Percentiles rank a stretch among this genome's conserved stretches.
These are phyloP conservation scores for Tetrapisispora taiwanensis DNA, from an alignment of 805 yeast species.

Conservation along the genomic window DNA sequence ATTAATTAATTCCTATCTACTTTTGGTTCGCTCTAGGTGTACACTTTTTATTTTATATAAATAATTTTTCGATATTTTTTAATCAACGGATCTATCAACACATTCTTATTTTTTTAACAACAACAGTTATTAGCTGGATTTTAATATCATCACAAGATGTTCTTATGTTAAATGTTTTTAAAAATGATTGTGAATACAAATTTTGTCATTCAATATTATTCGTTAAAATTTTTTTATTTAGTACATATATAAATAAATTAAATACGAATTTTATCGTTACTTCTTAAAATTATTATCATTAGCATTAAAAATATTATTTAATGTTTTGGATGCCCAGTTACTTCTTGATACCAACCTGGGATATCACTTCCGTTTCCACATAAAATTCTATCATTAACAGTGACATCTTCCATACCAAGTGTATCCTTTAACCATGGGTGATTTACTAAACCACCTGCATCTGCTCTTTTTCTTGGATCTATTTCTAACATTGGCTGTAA, in stretches of 20 bases:
- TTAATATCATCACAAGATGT: too few relatives aligned
- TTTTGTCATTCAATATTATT: too few relatives aligned
- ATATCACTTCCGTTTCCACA: conserved; percentile 82
- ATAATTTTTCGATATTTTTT: too few relatives aligned
- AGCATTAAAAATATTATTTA: conserved; percentile 5
- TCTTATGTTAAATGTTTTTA: too few relatives aligned
- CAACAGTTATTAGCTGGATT: too few relatives aligned
- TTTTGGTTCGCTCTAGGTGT: conserved; percentile 6
- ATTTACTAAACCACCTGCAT: conserved; percentile 90
- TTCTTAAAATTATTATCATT: not conserved
- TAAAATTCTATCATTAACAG: conserved; percentile 54
- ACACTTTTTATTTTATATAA: conserved; percentile 1
- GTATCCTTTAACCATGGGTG: conserved; percentile 79
- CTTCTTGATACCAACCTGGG: conserved; percentile 80
- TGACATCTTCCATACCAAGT: conserved; percentile 58
- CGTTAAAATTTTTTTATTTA: too few relatives aligned
- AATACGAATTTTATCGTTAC: not conserved
- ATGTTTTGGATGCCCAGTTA: conserved; percentile 34
- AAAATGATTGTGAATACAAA: too few relatives aligned
- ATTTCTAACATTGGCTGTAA: conserved; percentile 71
- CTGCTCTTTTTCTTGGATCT: conserved; percentile 76
- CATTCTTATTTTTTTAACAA: too few relatives aligned
- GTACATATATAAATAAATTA: too few relatives aligned
- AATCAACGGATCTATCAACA: too few relatives aligned
- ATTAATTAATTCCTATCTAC: not conserved